A percentile compares a stretch with the other conserved stretches of the same genome.
Evolutionary conservation across 2,329 filamentous ascomycete genomes (phyloP).

Genomic region (Penicillium occitanis): DNA sequence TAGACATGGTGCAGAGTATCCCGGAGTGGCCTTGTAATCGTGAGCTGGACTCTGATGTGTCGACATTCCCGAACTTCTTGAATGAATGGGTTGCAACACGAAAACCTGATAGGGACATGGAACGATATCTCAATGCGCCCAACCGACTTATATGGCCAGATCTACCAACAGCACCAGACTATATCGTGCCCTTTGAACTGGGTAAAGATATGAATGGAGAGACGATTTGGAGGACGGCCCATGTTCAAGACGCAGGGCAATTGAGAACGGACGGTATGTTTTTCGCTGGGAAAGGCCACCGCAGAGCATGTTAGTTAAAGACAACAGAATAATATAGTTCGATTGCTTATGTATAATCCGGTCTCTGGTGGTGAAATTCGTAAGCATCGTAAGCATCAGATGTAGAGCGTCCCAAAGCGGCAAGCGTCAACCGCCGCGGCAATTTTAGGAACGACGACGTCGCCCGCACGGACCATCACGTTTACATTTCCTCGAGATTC

Average conservation of each 20-base stretch:
- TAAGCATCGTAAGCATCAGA: neutral
- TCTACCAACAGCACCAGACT: slow-evolving; percentile 22
- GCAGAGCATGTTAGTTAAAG: neutral
- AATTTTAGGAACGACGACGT: neutral
- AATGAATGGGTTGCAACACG: slow-evolving; percentile 25
- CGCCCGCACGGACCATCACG: slow-evolving; percentile 12
- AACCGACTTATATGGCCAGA: slow-evolving; percentile 24
- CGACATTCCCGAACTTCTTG: slow-evolving; percentile 25
- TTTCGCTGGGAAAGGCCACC: slow-evolving; percentile 26
- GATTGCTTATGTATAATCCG: neutral
- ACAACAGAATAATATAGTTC: neutral
- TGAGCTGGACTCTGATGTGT: slow-evolving; percentile 24
- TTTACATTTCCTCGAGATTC: neutral
- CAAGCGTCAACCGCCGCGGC: slow-evolving; percentile 3
- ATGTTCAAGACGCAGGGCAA: slow-evolving; percentile 17
- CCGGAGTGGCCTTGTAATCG: slow-evolving; percentile 23
- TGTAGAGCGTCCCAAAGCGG: neutral
- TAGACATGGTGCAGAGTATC: slow-evolving; percentile 26
- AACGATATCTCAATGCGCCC: slow-evolving; percentile 26
- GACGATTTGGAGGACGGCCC: slow-evolving; percentile 20
- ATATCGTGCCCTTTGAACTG: slow-evolving; percentile 24
- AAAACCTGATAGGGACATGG: slow-evolving; percentile 19
- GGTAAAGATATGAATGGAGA: slow-evolving; percentile 21
- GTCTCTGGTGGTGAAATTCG: neutral
- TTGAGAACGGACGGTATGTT: slow-evolving; percentile 24